A percentile compares a stretch with the other conserved stretches of the same genome.
Evolutionary conservation across 2,329 filamentous ascomycete genomes (phyloP).

Genomic region (Biscogniauxia sp.): DNA sequence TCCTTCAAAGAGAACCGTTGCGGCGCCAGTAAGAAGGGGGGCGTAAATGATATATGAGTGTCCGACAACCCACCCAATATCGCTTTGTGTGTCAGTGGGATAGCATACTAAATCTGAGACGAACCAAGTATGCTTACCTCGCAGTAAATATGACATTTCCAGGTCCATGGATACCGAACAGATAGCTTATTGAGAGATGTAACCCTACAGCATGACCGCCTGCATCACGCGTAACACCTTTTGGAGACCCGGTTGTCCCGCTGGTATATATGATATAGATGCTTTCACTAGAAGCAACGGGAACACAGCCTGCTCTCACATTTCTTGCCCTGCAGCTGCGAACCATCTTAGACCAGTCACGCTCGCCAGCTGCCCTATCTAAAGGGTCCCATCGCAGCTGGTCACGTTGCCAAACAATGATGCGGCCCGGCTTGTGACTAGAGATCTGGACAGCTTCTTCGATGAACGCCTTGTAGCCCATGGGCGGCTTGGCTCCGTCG

Average conservation of each 20-base stretch:
- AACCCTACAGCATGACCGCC: slow-evolving; percentile 86
- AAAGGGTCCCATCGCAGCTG: slow-evolving; percentile 71
- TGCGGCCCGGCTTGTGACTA: slow-evolving; percentile 67
- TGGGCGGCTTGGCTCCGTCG: slow-evolving; percentile 77
- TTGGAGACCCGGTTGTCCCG: slow-evolving; percentile 69
- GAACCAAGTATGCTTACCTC: slow-evolving; percentile 37
- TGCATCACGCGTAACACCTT: slow-evolving; percentile 71
- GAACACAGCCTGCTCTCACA: slow-evolving; percentile 70
- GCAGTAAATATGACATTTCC: slow-evolving; percentile 63
- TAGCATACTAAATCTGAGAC: no score
- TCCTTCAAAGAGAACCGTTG: slow-evolving; percentile 89
- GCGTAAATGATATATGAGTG: slow-evolving; percentile 88
- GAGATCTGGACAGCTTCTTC: slow-evolving; percentile 68
- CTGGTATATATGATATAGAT: slow-evolving; percentile 84
- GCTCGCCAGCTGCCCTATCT: slow-evolving; percentile 64
- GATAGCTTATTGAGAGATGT: slow-evolving; percentile 75
- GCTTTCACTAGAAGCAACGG: slow-evolving; percentile 72
- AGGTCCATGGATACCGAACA: slow-evolving; percentile 79
- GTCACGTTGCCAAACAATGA: slow-evolving; percentile 82
- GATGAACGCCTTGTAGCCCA: slow-evolving; percentile 75
- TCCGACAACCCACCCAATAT: slow-evolving; percentile 91
- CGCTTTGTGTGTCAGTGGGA: slow-evolving; percentile 37
- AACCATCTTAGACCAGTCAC: slow-evolving; percentile 76
- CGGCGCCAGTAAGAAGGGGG: slow-evolving; percentile 79
- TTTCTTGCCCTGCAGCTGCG: slow-evolving; percentile 67